Percentiles rank a stretch among this genome's conserved stretches.
phyloP scores from a whole-genome alignment of 2,329 filamentous ascomycete genomes.

The Curvularia verruculosa region DNA sequence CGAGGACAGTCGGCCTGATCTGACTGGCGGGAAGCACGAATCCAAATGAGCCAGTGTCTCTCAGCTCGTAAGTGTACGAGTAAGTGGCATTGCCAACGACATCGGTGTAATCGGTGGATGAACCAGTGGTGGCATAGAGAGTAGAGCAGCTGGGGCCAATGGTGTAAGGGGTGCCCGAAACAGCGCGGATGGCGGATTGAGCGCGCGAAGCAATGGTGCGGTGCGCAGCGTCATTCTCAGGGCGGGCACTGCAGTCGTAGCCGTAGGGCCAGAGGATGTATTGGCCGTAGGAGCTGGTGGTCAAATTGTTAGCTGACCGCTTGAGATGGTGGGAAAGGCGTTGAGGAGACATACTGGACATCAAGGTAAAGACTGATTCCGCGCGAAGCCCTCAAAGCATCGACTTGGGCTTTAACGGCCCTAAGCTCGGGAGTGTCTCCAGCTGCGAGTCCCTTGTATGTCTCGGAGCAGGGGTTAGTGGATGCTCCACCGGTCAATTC shows the following conservation, averaged over 20 bases:
- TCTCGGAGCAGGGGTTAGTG: slow-evolving; percentile 47
- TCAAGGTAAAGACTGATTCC: slow-evolving; percentile 68
- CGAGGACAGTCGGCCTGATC: slow-evolving; percentile 55
- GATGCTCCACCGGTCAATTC: slow-evolving; percentile 42
- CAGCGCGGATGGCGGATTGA: slow-evolving; percentile 60
- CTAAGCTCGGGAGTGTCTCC: slow-evolving; percentile 44
- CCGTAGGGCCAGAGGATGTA: slow-evolving; percentile 60
- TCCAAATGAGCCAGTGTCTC: slow-evolving; percentile 56
- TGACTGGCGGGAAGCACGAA: slow-evolving; percentile 58
- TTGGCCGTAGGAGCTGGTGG: slow-evolving; percentile 20
- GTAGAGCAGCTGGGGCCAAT: slow-evolving; percentile 62
- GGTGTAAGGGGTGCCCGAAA: slow-evolving; percentile 56
- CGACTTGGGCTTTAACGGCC: slow-evolving; percentile 53
- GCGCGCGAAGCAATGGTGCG: slow-evolving; percentile 59
- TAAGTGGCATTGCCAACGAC: slow-evolving; percentile 52
- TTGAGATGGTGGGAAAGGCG: background rate
- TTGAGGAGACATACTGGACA: slow-evolving; percentile 61
- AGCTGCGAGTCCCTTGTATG: slow-evolving; percentile 43
- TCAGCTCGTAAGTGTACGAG: slow-evolving; percentile 57
- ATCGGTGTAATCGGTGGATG: slow-evolving; percentile 53
- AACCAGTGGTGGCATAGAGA: slow-evolving; percentile 62
- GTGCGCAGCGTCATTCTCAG: slow-evolving; percentile 56
- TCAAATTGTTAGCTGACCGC: background rate
- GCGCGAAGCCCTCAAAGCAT: slow-evolving; percentile 49
- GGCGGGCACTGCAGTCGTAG: slow-evolving; percentile 59